phyloP scores from a whole-genome alignment of 2,329 filamentous ascomycete species.

The Cladophialophora bantiana region DNA sequence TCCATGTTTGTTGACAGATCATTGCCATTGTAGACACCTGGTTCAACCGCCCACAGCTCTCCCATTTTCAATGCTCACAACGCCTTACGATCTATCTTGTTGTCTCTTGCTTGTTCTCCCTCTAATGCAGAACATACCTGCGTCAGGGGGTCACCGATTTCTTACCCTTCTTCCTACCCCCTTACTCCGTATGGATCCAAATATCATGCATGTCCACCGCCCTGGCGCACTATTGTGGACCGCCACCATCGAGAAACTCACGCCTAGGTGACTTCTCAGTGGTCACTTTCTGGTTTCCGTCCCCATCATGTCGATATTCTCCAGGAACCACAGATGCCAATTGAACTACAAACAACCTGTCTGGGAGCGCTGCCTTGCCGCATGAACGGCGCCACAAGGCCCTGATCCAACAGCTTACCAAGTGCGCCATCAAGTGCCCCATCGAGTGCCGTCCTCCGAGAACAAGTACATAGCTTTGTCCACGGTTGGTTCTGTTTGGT shows the following conservation, averaged over 20 bases:
- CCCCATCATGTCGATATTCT: slow-evolving; percentile 1
- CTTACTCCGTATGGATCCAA: slow-evolving; percentile 17
- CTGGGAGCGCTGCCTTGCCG: slow-evolving; percentile 7
- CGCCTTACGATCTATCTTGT: neutral
- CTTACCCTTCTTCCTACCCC: slow-evolving; percentile 9
- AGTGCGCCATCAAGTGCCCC: neutral
- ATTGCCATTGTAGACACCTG: neutral
- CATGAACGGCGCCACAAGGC: neutral
- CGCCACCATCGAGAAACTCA: slow-evolving; percentile 14
- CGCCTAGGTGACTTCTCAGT: neutral
- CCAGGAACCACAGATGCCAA: slow-evolving; percentile 10
- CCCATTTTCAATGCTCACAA: neutral
- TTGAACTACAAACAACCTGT: slow-evolving; percentile 7
- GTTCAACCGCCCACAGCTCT: neutral
- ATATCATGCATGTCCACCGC: slow-evolving; percentile 10
- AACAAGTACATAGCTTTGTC: no score
- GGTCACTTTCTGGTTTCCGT: neutral
- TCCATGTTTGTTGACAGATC: neutral
- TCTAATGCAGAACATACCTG: neutral
- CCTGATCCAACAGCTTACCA: neutral
- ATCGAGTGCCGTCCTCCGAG: no score
- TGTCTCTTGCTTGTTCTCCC: neutral
- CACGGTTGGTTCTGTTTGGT: no score
- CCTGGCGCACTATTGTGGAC: slow-evolving; percentile 2
- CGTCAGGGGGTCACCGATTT: neutral